A percentile compares a stretch with the other conserved stretches of the same genome.
Conservation (phyloP, 768 basidiomycete genomes). For the Lentinula edodes region DNA sequence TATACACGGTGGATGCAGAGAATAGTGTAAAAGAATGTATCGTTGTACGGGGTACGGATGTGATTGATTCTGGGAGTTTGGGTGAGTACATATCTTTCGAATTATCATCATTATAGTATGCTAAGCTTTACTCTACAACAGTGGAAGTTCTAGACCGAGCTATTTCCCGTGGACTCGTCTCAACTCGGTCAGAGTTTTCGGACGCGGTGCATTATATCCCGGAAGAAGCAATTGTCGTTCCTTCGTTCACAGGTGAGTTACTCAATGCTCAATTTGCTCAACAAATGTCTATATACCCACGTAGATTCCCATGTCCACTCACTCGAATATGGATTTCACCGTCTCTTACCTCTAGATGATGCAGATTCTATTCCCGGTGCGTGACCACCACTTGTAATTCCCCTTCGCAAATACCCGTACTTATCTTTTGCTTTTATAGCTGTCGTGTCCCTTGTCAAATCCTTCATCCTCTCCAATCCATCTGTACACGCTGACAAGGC, state of each 20-base stretch:
- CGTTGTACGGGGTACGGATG: not conserved
- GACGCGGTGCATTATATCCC: not conserved
- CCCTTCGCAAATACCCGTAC: not conserved
- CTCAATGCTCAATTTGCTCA: not conserved
- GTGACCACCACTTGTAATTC: not conserved
- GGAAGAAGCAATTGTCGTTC: not conserved
- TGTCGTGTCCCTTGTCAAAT: slow-evolving; percentile 1
- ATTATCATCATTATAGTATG: no score
- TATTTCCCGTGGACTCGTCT: not conserved
- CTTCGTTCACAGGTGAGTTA: slow-evolving; percentile 3
- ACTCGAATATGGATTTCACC: slow-evolving; percentile 5
- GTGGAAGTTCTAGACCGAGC: not conserved
- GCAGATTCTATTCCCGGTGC: slow-evolving; percentile 1
- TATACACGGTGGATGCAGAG: not conserved
- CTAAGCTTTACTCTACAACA: no score
- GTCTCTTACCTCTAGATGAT: slow-evolving; percentile 1
- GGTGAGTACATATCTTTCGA: no score
- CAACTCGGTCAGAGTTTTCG: not conserved
- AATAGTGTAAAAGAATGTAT: not conserved
- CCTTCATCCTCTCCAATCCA: slow-evolving; percentile 2
- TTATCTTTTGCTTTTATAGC: not conserved
- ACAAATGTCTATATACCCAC: not conserved
- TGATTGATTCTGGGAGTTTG: slow-evolving; percentile 1
- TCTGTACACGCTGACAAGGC: not conserved
- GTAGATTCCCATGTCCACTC: slow-evolving; percentile 3